A percentile compares a stretch with the other conserved stretches of the same genome.
Conservation (phyloP, 2,329 filamentous ascomycete genomes). For the Ophiostoma sp. region DNA sequence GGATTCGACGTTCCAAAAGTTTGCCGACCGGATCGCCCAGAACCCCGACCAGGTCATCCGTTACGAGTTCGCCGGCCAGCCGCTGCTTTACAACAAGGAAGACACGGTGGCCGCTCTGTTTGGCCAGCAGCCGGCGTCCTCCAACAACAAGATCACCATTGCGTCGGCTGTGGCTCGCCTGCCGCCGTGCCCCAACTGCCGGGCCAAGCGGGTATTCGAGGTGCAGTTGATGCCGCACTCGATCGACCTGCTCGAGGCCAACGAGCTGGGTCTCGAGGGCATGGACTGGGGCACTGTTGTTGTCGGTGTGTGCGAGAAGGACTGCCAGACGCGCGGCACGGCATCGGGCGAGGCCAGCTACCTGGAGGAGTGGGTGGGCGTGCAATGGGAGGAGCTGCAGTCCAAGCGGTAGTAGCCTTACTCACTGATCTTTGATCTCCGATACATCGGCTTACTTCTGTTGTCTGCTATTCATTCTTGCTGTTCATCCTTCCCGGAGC, state of each 20-base stretch:
- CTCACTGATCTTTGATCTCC: no score
- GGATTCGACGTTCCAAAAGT: constrained; percentile 72
- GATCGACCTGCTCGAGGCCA: constrained; percentile 80
- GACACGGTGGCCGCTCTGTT: constrained; percentile 64
- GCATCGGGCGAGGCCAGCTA: constrained; percentile 64
- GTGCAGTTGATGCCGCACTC: constrained; percentile 86
- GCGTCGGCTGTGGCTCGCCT: constrained; percentile 43
- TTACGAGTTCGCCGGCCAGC: constrained; percentile 68
- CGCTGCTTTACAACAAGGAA: constrained; percentile 72
- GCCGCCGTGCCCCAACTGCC: constrained; percentile 72
- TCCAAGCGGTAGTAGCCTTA: constrained; percentile 25
- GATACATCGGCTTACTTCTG: not conserved
- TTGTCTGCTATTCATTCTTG: not conserved
- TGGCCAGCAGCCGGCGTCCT: constrained; percentile 29
- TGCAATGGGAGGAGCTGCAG: constrained; percentile 86
- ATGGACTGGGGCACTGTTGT: constrained; percentile 99
- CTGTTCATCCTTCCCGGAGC: not conserved
- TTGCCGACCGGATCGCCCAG: constrained; percentile 69
- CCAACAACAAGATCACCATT: constrained; percentile 29
- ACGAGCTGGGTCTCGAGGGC: constrained; percentile 66
- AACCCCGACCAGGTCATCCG: constrained; percentile 78
- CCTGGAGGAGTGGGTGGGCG: constrained; percentile 92
- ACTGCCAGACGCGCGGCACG: constrained; percentile 62
- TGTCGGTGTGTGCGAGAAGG: constrained; percentile 72
- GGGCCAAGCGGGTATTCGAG: constrained; percentile 73